Conservation (phyloP, 2,329 filamentous ascomycete genomes). For the Metarhizium sp. region DNA sequence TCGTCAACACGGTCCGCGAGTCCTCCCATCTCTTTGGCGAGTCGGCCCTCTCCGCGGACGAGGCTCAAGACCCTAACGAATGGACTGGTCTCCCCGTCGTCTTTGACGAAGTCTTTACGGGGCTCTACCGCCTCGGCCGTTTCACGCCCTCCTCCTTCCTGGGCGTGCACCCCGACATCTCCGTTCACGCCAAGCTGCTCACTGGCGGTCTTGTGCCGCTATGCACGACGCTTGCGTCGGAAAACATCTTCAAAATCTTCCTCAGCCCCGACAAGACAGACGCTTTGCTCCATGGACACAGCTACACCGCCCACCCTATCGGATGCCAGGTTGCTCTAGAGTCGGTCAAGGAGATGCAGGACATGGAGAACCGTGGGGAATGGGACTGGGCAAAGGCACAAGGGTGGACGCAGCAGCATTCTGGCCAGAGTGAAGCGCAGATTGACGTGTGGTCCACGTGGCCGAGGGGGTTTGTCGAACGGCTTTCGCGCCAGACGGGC, state of each 20-base stretch:
- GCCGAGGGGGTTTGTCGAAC: conserved; percentile 49
- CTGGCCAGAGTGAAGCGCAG: not conserved
- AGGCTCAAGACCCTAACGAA: conserved; percentile 13
- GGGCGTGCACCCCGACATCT: conserved; percentile 59
- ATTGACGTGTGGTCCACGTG: conserved; percentile 57
- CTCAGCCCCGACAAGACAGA: conserved; percentile 64
- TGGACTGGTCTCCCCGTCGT: conserved; percentile 73
- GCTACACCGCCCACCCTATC: conserved; percentile 76
- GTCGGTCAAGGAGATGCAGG: conserved; percentile 49
- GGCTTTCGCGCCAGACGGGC: conserved; percentile 43
- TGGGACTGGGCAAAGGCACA: conserved; percentile 48
- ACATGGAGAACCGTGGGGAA: conserved; percentile 43
- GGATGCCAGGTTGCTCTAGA: conserved; percentile 72
- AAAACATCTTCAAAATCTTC: conserved; percentile 65
- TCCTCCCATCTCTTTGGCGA: conserved; percentile 45
- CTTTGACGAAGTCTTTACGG: conserved; percentile 84
- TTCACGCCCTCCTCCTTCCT: conserved; percentile 64
- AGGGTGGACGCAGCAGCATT: conserved; percentile 24
- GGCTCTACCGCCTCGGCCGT: conserved; percentile 70
- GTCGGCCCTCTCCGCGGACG: conserved; percentile 5
- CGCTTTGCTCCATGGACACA: conserved; percentile 74
- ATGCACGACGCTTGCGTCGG: conserved; percentile 64
- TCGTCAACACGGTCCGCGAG: conserved; percentile 57
- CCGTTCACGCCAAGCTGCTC: conserved; percentile 73
- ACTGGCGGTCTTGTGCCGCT: conserved; percentile 74